Percentiles rank a stretch among this genome's conserved stretches.
Evolutionary conservation across 495 filamentous ascomycete species (phyloP).

Genomic region (Bryoglossum gracile): DNA sequence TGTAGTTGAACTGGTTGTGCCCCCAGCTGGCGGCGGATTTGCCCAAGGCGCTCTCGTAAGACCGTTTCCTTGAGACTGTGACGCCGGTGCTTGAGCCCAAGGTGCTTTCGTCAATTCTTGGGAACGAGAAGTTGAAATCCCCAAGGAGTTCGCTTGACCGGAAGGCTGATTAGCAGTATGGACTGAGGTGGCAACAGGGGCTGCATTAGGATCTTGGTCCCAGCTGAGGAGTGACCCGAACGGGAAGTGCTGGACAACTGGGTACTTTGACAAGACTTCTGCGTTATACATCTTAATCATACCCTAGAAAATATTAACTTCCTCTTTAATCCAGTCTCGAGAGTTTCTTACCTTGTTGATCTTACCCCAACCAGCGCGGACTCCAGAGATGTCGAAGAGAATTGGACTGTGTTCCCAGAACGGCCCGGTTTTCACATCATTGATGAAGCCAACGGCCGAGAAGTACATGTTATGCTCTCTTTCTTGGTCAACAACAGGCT

Average conservation of each 20-base stretch:
- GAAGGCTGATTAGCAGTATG: conserved; percentile 54
- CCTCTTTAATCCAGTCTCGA: conserved; percentile 5
- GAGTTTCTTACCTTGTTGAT: conserved; percentile 75
- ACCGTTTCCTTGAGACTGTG: background rate
- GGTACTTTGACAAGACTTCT: conserved; percentile 88
- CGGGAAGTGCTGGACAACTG: conserved; percentile 94
- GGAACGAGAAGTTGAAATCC: conserved; percentile 13
- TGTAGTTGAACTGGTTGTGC: background rate
- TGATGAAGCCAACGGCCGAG: conserved; percentile 95
- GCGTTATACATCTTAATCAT: conserved; percentile 98
- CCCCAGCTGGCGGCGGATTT: background rate
- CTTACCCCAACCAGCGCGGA: conserved; percentile 90
- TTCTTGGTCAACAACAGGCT: conserved; percentile 57
- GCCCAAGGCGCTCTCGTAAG: background rate
- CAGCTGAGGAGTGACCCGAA: conserved; percentile 85
- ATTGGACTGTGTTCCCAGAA: conserved; percentile 99
- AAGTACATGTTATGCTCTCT: conserved; percentile 84
- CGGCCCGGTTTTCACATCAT: conserved; percentile 93
- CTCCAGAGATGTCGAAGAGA: conserved; percentile 88
- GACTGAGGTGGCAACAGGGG: conserved; percentile 35
- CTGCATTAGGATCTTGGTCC: conserved; percentile 63
- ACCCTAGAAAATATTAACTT: conserved; percentile 37
- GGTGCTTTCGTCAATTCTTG: conserved; percentile 36
- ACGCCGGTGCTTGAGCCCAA: conserved; percentile 32
- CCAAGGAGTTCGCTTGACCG: conserved; percentile 11